Percentiles rank a stretch among this genome's conserved stretches.
These are phyloP conservation scores for Rubus parviflorus DNA, from an alignment of 306 rosid genomes.

Conservation along the genomic window DNA sequence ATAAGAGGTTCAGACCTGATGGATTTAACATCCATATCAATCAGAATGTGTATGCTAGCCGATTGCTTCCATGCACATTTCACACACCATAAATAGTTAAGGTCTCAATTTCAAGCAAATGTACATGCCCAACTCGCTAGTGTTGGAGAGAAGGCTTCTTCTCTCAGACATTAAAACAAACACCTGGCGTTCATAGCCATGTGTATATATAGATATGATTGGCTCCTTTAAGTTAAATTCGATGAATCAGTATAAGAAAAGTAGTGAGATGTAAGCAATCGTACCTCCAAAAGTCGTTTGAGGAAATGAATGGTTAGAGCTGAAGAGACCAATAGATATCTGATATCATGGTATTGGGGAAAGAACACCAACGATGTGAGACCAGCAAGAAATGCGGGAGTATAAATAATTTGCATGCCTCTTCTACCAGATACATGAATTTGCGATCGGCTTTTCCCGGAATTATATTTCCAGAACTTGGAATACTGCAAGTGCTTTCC, in stretches of 20 bases:
- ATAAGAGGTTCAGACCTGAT: too few relatives aligned
- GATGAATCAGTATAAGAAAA: too few relatives aligned
- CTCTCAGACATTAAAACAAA: too few relatives aligned
- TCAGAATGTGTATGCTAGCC: not conserved
- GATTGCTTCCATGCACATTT: too few relatives aligned
- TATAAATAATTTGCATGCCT: slow-evolving; percentile 62
- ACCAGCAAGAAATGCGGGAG: slow-evolving; percentile 64
- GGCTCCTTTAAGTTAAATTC: too few relatives aligned
- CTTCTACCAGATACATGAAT: slow-evolving; percentile 40
- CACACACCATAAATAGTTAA: too few relatives aligned
- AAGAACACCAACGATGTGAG: slow-evolving; percentile 43
- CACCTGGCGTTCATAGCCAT: too few relatives aligned
- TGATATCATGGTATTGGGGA: slow-evolving; percentile 29
- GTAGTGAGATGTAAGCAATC: not conserved
- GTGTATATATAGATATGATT: too few relatives aligned
- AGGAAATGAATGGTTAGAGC: slow-evolving; percentile 72
- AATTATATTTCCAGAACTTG: slow-evolving; percentile 40
- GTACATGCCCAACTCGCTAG: too few relatives aligned
- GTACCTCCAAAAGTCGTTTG: slow-evolving; percentile 74
- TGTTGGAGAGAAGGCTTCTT: too few relatives aligned
- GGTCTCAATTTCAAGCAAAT: too few relatives aligned
- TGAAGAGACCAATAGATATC: slow-evolving; percentile 46
- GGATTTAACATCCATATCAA: not conserved
- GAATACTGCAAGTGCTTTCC: slow-evolving; percentile 73
- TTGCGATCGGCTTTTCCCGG: not conserved